Evolutionary conservation across 441 rosid genomes (phyloP).

Genomic region (Melastoma candidum): DNA sequence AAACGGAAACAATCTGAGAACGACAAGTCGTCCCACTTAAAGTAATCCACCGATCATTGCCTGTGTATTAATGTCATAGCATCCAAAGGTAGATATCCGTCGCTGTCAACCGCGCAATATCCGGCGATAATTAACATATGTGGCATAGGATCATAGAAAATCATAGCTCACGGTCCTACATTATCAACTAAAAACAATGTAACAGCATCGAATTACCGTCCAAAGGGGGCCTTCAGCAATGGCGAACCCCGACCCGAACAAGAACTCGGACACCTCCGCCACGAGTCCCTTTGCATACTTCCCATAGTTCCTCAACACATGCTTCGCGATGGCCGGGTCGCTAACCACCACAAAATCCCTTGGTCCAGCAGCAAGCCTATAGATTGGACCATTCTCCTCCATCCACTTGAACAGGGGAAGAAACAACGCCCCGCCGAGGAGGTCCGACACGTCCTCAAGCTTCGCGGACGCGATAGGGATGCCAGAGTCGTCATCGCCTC

Average conservation of each 20-base stretch:
- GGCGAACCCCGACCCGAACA: conserved; percentile 88
- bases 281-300: conserved; percentile 84
- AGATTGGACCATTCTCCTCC: conserved; percentile 78
- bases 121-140: too few relatives aligned
- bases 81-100: too few relatives aligned
- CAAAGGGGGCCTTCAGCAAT: conserved; percentile 84
- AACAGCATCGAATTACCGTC: conserved; percentile 42
- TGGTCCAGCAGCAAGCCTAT: conserved; percentile 87
- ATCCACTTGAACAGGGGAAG: conserved; percentile 90
- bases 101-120: too few relatives aligned
- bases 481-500: conserved; percentile 56
- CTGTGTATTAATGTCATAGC: too few relatives aligned
- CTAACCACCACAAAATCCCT: conserved; percentile 79
- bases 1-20: too few relatives aligned
- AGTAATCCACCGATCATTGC: too few relatives aligned
- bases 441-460: conserved; percentile 83
- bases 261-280: conserved; percentile 80
- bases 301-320: conserved; percentile 69
- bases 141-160: too few relatives aligned
- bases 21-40: too few relatives aligned
- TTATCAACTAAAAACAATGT: background rate
- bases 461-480: conserved; percentile 76
- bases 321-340: conserved; percentile 84
- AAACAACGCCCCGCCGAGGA: conserved; percentile 85
- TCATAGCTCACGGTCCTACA: background rate